A percentile compares a stretch with the other conserved stretches of the same genome.
Conservation (phyloP, 305 asterid genomes). For the Andrographis paniculata region DNA sequence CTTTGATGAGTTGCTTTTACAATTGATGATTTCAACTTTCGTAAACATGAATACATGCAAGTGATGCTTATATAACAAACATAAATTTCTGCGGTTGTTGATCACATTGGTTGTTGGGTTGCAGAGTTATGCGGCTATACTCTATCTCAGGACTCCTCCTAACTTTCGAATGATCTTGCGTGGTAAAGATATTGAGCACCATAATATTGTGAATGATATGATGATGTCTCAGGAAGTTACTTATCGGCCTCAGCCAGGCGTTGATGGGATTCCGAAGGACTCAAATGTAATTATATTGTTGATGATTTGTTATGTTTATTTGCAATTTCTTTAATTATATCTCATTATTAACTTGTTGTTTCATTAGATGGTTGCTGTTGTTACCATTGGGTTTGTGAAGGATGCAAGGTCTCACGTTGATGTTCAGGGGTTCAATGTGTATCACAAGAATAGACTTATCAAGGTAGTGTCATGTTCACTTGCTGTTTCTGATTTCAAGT, state of each 20-base stretch:
- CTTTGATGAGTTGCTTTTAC: no score
- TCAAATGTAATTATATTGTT: constrained; percentile 40
- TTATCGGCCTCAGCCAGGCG: constrained; percentile 85
- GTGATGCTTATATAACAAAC: neutral
- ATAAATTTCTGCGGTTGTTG: neutral
- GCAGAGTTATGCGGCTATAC: constrained; percentile 95
- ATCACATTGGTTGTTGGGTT: constrained; percentile 21
- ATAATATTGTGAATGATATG: constrained; percentile 94
- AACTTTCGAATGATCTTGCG: constrained; percentile 81
- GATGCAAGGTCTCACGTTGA: constrained; percentile 91
- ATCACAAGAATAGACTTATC: constrained; percentile 93
- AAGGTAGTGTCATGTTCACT: constrained; percentile 44
- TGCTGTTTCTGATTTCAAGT: constrained; percentile 1
- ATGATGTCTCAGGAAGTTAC: constrained; percentile 89
- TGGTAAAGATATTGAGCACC: constrained; percentile 91
- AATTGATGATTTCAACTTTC: no score
- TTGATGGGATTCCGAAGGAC: constrained; percentile 61
- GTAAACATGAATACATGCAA: no score
- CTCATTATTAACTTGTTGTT: constrained; percentile 17
- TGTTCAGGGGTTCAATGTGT: constrained; percentile 97
- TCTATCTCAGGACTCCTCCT: constrained; percentile 83
- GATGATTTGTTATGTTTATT: neutral
- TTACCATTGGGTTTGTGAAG: constrained; percentile 94
- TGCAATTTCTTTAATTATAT: constrained; percentile 4
- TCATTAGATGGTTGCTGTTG: constrained; percentile 75